Conservation (phyloP, 2,329 filamentous ascomycete species). For the Colletotrichum incanum region DNA sequence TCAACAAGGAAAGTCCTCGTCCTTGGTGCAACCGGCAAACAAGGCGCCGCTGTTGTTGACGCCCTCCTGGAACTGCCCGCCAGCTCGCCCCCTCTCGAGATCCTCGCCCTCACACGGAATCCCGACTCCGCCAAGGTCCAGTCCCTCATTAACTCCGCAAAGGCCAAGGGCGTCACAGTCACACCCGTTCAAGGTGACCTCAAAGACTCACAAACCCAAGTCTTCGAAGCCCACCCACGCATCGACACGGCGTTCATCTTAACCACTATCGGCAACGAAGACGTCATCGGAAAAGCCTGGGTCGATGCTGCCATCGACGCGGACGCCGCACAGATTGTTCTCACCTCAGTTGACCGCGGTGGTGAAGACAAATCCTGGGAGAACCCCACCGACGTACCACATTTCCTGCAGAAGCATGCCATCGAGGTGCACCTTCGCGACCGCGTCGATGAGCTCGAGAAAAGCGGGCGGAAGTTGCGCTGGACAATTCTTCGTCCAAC, state of each 20-base stretch:
- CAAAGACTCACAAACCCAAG: slow-evolving; percentile 36
- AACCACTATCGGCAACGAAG: slow-evolving; percentile 48
- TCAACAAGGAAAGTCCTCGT: slow-evolving; percentile 58
- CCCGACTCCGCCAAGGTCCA: slow-evolving; percentile 32
- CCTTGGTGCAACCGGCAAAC: slow-evolving; percentile 64
- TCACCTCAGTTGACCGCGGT: slow-evolving; percentile 48
- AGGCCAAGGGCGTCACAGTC: slow-evolving; percentile 37
- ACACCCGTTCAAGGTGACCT: slow-evolving; percentile 45
- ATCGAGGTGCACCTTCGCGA: slow-evolving; percentile 44
- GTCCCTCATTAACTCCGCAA: slow-evolving; percentile 39
- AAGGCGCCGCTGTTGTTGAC: slow-evolving; percentile 60
- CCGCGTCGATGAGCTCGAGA: slow-evolving; percentile 29
- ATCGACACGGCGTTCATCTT: slow-evolving; percentile 49
- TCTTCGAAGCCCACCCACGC: slow-evolving; percentile 45
- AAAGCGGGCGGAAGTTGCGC: neutral
- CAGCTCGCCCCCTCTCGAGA: slow-evolving; percentile 25
- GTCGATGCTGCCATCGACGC: slow-evolving; percentile 52
- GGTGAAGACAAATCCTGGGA: slow-evolving; percentile 47
- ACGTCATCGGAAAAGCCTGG: slow-evolving; percentile 46
- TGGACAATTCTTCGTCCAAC: slow-evolving; percentile 51
- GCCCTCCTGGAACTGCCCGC: slow-evolving; percentile 46
- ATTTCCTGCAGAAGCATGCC: slow-evolving; percentile 46
- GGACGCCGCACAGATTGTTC: slow-evolving; percentile 61
- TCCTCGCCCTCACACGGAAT: slow-evolving; percentile 41
- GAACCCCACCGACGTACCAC: slow-evolving; percentile 46